Percentiles rank a stretch among this genome's conserved stretches.
Evolutionary conservation across 2,329 filamentous ascomycete genomes (phyloP).

Genomic region (Akanthomyces muscarius): DNA sequence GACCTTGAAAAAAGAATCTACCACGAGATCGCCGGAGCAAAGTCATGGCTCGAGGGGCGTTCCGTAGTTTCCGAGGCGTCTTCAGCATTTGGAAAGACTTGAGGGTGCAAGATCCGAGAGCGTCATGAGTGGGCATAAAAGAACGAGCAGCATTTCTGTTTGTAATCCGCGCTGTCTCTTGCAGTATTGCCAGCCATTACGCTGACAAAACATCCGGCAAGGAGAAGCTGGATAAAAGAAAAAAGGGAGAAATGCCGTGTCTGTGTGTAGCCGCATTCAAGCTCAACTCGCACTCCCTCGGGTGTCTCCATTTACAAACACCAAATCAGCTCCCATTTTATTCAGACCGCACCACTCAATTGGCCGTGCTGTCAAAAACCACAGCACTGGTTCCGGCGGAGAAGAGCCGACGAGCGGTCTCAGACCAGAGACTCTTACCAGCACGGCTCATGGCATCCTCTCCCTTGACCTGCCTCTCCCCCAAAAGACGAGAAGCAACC

Average conservation of each 20-base stretch:
- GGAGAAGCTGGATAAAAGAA: slow-evolving; percentile 27
- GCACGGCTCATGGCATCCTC: slow-evolving; percentile 68
- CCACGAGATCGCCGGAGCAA: slow-evolving; percentile 43
- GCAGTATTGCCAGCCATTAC: slow-evolving; percentile 28
- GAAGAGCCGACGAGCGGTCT: slow-evolving; percentile 70
- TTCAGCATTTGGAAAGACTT: not conserved
- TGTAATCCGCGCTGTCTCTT: slow-evolving; percentile 2
- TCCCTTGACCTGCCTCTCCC: slow-evolving; percentile 43
- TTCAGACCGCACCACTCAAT: slow-evolving; percentile 23
- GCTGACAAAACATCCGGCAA: slow-evolving; percentile 42
- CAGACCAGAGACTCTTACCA: slow-evolving; percentile 69
- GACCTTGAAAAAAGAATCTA: slow-evolving; percentile 36
- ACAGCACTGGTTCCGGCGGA: slow-evolving; percentile 60
- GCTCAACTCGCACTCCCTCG: slow-evolving; percentile 39
- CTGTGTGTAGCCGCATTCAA: slow-evolving; percentile 45
- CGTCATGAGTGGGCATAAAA: not conserved
- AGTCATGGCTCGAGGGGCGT: slow-evolving; percentile 36
- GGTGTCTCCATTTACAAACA: slow-evolving; percentile 17
- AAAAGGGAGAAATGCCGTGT: slow-evolving; percentile 35
- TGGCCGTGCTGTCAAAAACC: slow-evolving; percentile 34
- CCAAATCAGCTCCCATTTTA: slow-evolving; percentile 5
- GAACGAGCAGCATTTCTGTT: slow-evolving; percentile 10
- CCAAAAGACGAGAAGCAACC: slow-evolving; percentile 43
- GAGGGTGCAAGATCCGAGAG: slow-evolving; percentile 15
- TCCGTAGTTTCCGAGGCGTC: not conserved